These are phyloP conservation scores for Linum tenue DNA, from an alignment of 345 rosid genomes.

Conservation along the genomic window DNA sequence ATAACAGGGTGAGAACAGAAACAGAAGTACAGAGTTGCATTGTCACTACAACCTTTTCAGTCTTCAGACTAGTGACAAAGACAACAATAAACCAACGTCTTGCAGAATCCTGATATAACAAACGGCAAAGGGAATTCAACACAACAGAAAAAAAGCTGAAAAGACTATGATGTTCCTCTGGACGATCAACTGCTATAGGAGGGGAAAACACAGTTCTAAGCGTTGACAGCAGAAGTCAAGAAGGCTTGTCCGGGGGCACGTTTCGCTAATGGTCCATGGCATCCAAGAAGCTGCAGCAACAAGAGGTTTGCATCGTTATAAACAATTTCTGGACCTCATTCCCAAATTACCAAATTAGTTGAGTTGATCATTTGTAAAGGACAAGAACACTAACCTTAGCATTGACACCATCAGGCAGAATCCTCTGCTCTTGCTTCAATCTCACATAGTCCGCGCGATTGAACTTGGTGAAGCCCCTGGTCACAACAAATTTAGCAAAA, in stretches of 20 bases:
- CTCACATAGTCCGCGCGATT: background rate
- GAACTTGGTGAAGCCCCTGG: constrained; percentile 4
- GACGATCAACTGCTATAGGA: background rate
- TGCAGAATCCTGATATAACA: too few relatives aligned
- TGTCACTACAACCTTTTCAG: too few relatives aligned
- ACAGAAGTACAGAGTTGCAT: too few relatives aligned
- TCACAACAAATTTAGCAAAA: background rate
- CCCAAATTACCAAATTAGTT: too few relatives aligned
- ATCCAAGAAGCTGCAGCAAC: constrained; percentile 1
- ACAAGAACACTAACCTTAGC: background rate
- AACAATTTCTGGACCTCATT: background rate
- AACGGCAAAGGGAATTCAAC: too few relatives aligned
- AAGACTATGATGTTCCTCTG: background rate
- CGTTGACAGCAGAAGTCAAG: background rate
- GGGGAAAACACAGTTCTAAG: background rate
- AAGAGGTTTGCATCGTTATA: background rate
- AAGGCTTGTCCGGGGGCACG: background rate
- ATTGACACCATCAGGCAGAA: background rate
- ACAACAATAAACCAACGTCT: too few relatives aligned
- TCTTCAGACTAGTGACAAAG: too few relatives aligned
- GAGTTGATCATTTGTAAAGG: background rate
- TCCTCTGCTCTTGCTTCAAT: background rate
- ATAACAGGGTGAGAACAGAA: too few relatives aligned
- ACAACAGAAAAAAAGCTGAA: too few relatives aligned
- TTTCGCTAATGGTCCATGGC: background rate